phyloP scores from a whole-genome alignment of 306 rosid genomes.

The Castanea sativa region DNA sequence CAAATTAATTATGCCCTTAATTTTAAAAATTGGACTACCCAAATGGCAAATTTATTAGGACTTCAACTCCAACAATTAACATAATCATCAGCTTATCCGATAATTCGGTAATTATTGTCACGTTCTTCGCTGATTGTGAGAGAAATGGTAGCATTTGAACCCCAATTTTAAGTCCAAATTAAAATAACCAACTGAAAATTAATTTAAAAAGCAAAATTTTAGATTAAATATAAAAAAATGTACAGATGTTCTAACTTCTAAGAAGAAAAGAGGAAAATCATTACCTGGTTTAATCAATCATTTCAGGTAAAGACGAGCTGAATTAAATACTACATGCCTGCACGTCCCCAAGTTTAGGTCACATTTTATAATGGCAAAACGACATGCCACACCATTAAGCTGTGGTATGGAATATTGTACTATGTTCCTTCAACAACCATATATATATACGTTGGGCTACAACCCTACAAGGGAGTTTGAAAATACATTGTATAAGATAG shows the following conservation, averaged over 20 bases:
- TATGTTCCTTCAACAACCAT: neutral
- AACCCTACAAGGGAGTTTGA: no score
- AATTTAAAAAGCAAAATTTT: neutral
- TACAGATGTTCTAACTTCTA: neutral
- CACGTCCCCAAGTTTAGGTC: neutral
- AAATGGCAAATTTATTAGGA: neutral
- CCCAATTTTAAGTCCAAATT: no score
- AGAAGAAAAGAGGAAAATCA: neutral
- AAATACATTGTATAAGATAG: neutral
- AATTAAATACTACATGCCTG: neutral
- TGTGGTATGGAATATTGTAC: neutral
- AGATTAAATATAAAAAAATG: neutral
- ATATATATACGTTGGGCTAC: no score
- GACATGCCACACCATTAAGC: neutral
- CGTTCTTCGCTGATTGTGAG: no score
- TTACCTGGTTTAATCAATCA: neutral
- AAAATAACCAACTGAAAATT: neutral
- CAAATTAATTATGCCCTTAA: neutral
- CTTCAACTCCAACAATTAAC: no score
- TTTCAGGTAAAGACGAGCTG: neutral
- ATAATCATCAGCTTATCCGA: no score
- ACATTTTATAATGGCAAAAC: neutral
- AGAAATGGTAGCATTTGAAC: no score
- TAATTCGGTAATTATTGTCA: no score
- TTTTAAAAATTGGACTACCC: neutral